Conservation (phyloP, 352 stramenopile species). For the Phytophthora boehmeriae region DNA sequence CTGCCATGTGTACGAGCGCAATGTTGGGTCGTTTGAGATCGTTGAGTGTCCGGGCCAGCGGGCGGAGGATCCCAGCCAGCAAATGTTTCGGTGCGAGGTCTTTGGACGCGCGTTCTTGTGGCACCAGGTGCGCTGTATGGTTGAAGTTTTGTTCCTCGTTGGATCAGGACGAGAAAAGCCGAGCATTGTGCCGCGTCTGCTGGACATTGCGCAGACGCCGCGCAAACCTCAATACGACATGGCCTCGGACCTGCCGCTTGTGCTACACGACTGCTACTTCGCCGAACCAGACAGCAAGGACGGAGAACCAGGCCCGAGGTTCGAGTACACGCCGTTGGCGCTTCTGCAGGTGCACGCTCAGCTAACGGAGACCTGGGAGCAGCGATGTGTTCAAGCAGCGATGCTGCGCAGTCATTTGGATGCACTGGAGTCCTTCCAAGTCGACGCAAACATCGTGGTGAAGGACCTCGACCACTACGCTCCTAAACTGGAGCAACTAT, state of each 20-base stretch:
- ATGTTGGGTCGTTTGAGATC: constrained; percentile 83
- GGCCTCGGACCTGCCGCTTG: constrained; percentile 94
- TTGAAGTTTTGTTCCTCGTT: constrained; percentile 96
- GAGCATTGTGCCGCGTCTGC: constrained; percentile 85
- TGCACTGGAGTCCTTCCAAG: constrained; percentile 50
- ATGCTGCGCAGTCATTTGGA: constrained; percentile 80
- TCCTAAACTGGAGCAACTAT: constrained; percentile 72
- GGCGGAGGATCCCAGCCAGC: constrained; percentile 44
- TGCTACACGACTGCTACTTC: constrained; percentile 98
- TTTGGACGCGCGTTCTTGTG: constrained; percentile 97
- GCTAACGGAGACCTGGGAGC: constrained; percentile 88
- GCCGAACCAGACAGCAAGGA: constrained; percentile 45
- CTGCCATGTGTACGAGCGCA: constrained; percentile 95
- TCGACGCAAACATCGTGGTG: constrained; percentile 52
- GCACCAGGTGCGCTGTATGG: constrained; percentile 99
- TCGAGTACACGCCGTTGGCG: constrained; percentile 78
- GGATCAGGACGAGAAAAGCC: constrained; percentile 92
- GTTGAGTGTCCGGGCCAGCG: constrained; percentile 61
- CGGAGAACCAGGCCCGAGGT: constrained; percentile 38
- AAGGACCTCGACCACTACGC: constrained; percentile 78
- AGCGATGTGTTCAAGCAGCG: constrained; percentile 67
- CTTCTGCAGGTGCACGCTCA: constrained; percentile 81
- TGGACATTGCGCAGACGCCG: constrained; percentile 92
- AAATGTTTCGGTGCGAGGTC: constrained; percentile 80
- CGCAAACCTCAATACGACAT: constrained; percentile 95